Conservation (phyloP, 2,329 filamentous ascomycete species). For the Xylaria sp. region DNA sequence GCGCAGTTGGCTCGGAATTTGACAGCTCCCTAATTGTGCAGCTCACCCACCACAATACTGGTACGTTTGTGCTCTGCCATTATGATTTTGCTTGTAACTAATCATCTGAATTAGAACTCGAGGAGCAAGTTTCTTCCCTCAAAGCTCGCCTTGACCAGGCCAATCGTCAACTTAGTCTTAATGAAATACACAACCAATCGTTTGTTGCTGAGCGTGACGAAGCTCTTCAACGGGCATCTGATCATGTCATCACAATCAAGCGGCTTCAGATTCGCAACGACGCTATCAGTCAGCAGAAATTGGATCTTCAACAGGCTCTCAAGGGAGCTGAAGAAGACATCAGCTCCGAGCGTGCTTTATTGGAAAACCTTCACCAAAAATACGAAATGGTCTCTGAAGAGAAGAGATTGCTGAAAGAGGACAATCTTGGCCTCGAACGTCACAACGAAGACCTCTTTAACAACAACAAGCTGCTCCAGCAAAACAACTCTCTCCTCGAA, state of each 20-base stretch:
- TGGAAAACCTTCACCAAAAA: slow-evolving; percentile 53
- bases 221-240: slow-evolving; percentile 68
- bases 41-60: slow-evolving; percentile 62
- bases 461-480: slow-evolving; percentile 55
- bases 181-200: slow-evolving; percentile 71
- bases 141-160: slow-evolving; percentile 70
- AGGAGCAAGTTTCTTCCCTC: slow-evolving; percentile 68
- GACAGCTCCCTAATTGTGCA: slow-evolving; percentile 56
- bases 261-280: slow-evolving; percentile 53
- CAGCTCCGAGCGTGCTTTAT: slow-evolving; percentile 44
- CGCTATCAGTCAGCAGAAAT: slow-evolving; percentile 55
- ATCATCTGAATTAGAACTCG: slow-evolving; percentile 57
- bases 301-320: slow-evolving; percentile 54
- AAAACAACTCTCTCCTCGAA: slow-evolving; percentile 60
- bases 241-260: slow-evolving; percentile 62
- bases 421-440: slow-evolving; percentile 63
- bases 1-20: slow-evolving; percentile 56
- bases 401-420: slow-evolving; percentile 58
- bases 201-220: slow-evolving; percentile 72
- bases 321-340: slow-evolving; percentile 44
- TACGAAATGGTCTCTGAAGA: slow-evolving; percentile 47
- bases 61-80: slow-evolving; percentile 56
- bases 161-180: slow-evolving; percentile 69
- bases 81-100: slow-evolving; percentile 20
- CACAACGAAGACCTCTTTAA: slow-evolving; percentile 66